These are phyloP conservation scores for Linaria vulgaris DNA, from an alignment of 257 asterid species.

Conservation along the genomic window DNA sequence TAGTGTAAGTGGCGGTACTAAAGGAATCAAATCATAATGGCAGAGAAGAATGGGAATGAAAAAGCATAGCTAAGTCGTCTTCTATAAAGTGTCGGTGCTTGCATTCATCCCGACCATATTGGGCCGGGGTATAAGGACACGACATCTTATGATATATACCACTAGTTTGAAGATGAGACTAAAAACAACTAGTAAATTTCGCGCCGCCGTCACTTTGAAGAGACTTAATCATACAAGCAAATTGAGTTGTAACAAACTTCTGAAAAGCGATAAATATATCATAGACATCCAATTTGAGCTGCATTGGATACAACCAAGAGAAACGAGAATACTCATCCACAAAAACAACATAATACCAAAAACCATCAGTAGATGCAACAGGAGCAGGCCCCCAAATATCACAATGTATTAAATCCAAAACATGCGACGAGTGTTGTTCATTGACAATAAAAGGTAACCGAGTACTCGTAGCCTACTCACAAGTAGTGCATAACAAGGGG, in stretches of 20 bases:
- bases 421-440: neutral
- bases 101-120: neutral
- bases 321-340: constrained; percentile 15
- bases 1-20: neutral
- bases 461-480: neutral
- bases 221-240: neutral
- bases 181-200: neutral
- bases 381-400: constrained; percentile 15
- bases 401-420: constrained; percentile 15
- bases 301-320: constrained; percentile 18
- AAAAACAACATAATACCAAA: constrained; percentile 14
- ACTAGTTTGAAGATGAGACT: neutral
- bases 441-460: neutral
- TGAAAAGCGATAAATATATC: neutral
- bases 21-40: neutral
- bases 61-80: neutral
- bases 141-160: neutral
- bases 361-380: neutral
- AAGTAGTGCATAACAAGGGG: too few species aligned
- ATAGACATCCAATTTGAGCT: neutral
- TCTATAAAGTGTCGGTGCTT: neutral
- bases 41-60: neutral
- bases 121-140: neutral
- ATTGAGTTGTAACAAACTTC: constrained; percentile 1
- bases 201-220: constrained; percentile 22